phyloP scores from a whole-genome alignment of 805 yeast species.

The Candida sithepensis region DNA sequence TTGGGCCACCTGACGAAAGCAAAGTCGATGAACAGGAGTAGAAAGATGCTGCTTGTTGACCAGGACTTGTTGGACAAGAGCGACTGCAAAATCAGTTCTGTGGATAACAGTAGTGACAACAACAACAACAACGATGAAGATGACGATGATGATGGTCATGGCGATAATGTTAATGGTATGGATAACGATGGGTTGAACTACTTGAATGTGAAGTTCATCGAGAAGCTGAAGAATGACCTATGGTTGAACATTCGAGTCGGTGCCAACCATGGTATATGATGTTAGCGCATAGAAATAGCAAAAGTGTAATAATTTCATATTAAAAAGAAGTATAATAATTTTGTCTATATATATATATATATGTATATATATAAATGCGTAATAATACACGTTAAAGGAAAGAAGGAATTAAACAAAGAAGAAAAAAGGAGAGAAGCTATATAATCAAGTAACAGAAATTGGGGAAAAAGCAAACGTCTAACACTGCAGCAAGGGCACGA shows the following conservation, averaged over 20 bases:
- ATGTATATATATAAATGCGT: no score
- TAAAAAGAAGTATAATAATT: no score
- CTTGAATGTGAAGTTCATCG: conserved; percentile 49
- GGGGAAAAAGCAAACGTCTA: no score
- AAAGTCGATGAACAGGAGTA: background rate
- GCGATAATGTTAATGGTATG: background rate
- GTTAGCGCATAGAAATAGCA: no score
- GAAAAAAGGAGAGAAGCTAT: no score
- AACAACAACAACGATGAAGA: no score
- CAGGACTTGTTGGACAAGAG: background rate
- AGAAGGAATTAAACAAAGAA: no score
- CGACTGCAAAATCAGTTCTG: background rate
- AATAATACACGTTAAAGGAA: no score
- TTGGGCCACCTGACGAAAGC: conserved; percentile 4
- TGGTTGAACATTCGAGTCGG: conserved; percentile 13
- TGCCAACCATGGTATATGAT: background rate
- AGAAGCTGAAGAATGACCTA: conserved; percentile 44
- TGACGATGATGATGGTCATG: background rate
- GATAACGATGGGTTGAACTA: conserved; percentile 36
- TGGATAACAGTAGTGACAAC: conserved; percentile 6
- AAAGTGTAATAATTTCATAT: no score
- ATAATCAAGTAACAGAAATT: no score
- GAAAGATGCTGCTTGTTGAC: conserved; percentile 9
- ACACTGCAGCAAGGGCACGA: no score
- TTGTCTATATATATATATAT: no score